Percentiles rank a stretch among this genome's conserved stretches.
These are phyloP conservation scores for Solanum gracilifrons DNA, from an alignment of 257 asterid species.

Conservation along the genomic window DNA sequence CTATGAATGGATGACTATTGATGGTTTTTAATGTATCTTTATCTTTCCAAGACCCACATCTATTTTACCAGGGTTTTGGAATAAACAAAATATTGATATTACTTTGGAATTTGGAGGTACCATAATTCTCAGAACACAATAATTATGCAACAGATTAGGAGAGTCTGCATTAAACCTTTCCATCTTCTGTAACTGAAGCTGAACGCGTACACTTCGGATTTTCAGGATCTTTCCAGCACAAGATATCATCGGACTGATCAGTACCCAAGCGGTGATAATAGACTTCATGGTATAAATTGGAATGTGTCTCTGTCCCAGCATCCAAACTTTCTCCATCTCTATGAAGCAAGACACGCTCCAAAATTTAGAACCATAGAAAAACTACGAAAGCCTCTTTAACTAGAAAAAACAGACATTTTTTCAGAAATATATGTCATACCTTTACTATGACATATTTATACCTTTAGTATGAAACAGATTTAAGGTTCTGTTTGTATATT, in stretches of 20 bases:
- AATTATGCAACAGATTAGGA: background rate
- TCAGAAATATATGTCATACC: background rate
- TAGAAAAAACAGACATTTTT: background rate
- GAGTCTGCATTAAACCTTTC: constrained; percentile 40
- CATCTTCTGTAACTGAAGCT: constrained; percentile 79
- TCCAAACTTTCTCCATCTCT: constrained; percentile 75
- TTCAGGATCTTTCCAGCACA: constrained; percentile 80
- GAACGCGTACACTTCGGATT: constrained; percentile 68
- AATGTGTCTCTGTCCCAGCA: constrained; percentile 83
- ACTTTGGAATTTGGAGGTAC: background rate
- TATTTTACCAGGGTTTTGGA: background rate
- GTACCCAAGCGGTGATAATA: constrained; percentile 91
- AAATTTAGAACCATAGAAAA: background rate
- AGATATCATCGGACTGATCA: constrained; percentile 82
- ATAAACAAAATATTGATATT: background rate
- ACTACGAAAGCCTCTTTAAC: background rate
- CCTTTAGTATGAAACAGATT: background rate
- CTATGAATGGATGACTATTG: background rate
- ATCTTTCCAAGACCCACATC: background rate
- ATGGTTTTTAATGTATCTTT: background rate
- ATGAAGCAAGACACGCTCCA: constrained; percentile 13
- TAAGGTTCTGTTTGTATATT: background rate
- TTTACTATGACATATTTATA: background rate
- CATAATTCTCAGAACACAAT: background rate
- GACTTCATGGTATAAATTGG: constrained; percentile 68